Base-by-base conservation (phyloP, 129 eudicot species). In the Flaveria robusta region DNA sequence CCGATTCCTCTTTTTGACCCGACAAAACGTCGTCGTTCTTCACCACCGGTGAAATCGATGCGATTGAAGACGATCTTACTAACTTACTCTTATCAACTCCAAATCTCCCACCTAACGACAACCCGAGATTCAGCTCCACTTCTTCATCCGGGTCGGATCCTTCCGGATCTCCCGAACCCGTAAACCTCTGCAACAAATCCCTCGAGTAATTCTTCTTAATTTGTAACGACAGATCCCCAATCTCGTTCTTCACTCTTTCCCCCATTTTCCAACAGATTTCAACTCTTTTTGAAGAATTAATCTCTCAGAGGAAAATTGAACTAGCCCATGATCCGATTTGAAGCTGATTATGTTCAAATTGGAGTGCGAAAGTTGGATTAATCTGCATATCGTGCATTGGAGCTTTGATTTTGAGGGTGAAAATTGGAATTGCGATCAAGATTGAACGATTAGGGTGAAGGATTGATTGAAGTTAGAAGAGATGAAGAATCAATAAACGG, bases 71-170 rank as follows among this genome's bases (percentile, higher is more conserved):
- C 26, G 96, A 88, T 69, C 98, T 82, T 14, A 59, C 34, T 60
- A 92, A 64, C 77, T 81, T 60, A 73, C 84, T 88, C 52, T 85
- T 88, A 80, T 92, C 98, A 9, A 92, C 90, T 31, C 98, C 96
- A 77, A 92, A 92, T 85, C 93, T 83, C 6, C 98, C 98, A n/a
- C 91, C 89, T 51, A 92, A 86, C 39, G 98, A 92, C 74, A 92
- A 86, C 62, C 98, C 98, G 9, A 92, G 96, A 78, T 84, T 87
- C 82, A 92, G 78, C 76, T 92, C 89, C 20, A 89, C 47, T 4
- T 87, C 97, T 9, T 58, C 90, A 0, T 41, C 81, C 67, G 74
- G 78, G 74, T 76, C 91, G 68, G 86, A 70, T 71, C 89, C 22
- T 80, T 29, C 81, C 75, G 39, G 68, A 60, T 72, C 80, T 16